Evolutionary conservation across 2,329 filamentous ascomycete genomes (phyloP).

Genomic region (Colletotrichum sp.): DNA sequence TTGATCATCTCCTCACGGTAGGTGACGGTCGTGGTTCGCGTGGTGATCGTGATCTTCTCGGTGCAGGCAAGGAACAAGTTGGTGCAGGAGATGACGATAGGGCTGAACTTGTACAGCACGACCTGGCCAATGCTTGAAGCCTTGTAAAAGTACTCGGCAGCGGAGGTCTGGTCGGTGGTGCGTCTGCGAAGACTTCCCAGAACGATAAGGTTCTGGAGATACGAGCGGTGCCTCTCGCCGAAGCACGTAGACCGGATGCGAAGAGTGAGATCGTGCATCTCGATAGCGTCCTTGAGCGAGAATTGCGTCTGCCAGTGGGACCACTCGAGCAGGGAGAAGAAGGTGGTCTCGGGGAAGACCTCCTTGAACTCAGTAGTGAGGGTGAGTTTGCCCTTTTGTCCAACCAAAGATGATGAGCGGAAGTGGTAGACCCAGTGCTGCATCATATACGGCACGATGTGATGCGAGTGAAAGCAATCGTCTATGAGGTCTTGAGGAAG

Average conservation of each 20-base stretch:
- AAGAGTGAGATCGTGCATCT: slow-evolving; percentile 37
- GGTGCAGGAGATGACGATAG: slow-evolving; percentile 38
- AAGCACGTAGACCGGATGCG: slow-evolving; percentile 39
- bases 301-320: slow-evolving; percentile 33
- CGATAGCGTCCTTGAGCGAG: slow-evolving; percentile 26
- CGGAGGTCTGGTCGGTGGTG: slow-evolving; percentile 26
- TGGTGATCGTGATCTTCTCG: slow-evolving; percentile 36
- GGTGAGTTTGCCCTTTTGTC: slow-evolving; percentile 29
- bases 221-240: slow-evolving; percentile 36
- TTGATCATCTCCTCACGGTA: slow-evolving; percentile 43
- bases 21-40: slow-evolving; percentile 38
- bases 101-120: slow-evolving; percentile 35
- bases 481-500: slow-evolving; percentile 29
- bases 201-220: slow-evolving; percentile 41
- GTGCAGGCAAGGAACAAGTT: slow-evolving; percentile 39
- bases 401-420: slow-evolving; percentile 34
- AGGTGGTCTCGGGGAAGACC: slow-evolving; percentile 39
- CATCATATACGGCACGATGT: slow-evolving; percentile 38
- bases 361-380: slow-evolving; percentile 37
- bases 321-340: slow-evolving; percentile 40
- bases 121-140: slow-evolving; percentile 35
- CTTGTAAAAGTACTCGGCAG: slow-evolving; percentile 39
- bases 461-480: slow-evolving; percentile 29
- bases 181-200: slow-evolving; percentile 37
- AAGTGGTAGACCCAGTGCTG: slow-evolving; percentile 42